Percentiles rank a stretch among this genome's conserved stretches.
Evolutionary conservation across 1,284 basidiomycete species (phyloP).

Genomic region (Microstroma glucosiphilum): DNA sequence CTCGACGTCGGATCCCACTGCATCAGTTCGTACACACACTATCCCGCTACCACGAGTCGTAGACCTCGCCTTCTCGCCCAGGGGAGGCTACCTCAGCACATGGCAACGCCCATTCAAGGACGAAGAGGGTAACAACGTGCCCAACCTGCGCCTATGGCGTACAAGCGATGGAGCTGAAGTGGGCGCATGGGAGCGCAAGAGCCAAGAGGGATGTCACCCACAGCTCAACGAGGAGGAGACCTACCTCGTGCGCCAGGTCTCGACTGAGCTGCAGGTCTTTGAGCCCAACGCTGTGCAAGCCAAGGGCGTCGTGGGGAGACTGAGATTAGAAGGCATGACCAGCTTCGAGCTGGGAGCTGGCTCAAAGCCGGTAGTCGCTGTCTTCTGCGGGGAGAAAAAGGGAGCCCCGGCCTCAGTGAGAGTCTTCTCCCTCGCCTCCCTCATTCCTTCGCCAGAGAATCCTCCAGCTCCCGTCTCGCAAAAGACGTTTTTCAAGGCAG

Average conservation of each 20-base stretch:
- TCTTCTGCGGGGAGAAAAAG: conserved; percentile 92
- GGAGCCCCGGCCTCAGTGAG: conserved; percentile 86
- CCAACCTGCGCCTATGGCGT: conserved; percentile 75
- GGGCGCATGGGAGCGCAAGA: conserved; percentile 74
- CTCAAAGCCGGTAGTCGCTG: conserved; percentile 72
- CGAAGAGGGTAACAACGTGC: conserved; percentile 64
- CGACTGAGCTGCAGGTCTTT: conserved; percentile 81
- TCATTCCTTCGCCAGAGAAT: conserved; percentile 62
- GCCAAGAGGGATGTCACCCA: conserved; percentile 67
- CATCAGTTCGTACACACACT: conserved; percentile 18
- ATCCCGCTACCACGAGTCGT: conserved; percentile 62
- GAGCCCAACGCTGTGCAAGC: conserved; percentile 66
- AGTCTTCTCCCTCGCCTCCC: conserved; percentile 69
- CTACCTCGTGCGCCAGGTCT: conserved; percentile 75
- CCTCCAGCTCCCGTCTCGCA: conserved; percentile 55
- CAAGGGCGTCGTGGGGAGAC: conserved; percentile 71
- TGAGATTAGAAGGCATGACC: conserved; percentile 73
- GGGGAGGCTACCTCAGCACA: conserved; percentile 82
- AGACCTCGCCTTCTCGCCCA: conserved; percentile 83
- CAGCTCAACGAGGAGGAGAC: conserved; percentile 88
- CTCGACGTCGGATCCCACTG: background rate
- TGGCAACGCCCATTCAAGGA: conserved; percentile 76
- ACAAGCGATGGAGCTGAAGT: conserved; percentile 73
- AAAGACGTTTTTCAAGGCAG: conserved; percentile 94
- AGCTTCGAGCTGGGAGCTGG: conserved; percentile 72